A percentile compares a stretch with the other conserved stretches of the same genome.
phyloP scores from a whole-genome alignment of 2,329 filamentous ascomycete species.

The Epichloe sp. region DNA sequence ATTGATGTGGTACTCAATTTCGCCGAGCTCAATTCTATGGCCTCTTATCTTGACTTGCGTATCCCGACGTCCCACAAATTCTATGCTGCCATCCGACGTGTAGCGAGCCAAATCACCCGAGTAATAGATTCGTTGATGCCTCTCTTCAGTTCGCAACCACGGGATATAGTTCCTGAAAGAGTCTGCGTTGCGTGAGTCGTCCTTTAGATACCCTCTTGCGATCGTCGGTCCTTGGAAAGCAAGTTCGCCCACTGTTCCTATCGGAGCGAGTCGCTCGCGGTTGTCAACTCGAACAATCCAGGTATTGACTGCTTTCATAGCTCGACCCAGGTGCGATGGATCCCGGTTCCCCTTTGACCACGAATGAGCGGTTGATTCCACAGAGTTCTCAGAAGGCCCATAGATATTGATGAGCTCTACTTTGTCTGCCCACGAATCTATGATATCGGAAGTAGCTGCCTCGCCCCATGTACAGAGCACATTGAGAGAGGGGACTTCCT shows the following conservation, averaged over 20 bases:
- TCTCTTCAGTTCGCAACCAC: conserved; percentile 3
- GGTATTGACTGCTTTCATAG: too few species aligned
- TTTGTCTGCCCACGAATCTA: background rate
- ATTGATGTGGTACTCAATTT: conserved; percentile 14
- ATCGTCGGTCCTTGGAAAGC: background rate
- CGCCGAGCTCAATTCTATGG: conserved; percentile 19
- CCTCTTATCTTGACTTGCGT: conserved; percentile 21
- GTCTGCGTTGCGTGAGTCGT: conserved; percentile 6
- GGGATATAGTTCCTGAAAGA: conserved; percentile 19
- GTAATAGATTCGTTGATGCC: background rate
- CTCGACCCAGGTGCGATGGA: too few species aligned
- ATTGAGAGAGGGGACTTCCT: background rate
- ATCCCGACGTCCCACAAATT: conserved; percentile 16
- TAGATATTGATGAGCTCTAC: background rate
- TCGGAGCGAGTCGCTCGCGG: conserved; percentile 21
- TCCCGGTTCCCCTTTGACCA: too few species aligned
- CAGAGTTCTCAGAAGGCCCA: conserved; percentile 16
- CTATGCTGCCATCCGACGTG: conserved; percentile 15
- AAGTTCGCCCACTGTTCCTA: conserved; percentile 11
- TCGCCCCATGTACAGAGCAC: background rate
- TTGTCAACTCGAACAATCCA: too few species aligned
- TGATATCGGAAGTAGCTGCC: background rate
- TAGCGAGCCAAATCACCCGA: background rate
- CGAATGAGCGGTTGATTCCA: conserved; percentile 16
- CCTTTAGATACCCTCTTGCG: background rate